These are phyloP conservation scores for Peribolospora baueri DNA, from an alignment of 768 basidiomycete species.

Conservation along the genomic window DNA sequence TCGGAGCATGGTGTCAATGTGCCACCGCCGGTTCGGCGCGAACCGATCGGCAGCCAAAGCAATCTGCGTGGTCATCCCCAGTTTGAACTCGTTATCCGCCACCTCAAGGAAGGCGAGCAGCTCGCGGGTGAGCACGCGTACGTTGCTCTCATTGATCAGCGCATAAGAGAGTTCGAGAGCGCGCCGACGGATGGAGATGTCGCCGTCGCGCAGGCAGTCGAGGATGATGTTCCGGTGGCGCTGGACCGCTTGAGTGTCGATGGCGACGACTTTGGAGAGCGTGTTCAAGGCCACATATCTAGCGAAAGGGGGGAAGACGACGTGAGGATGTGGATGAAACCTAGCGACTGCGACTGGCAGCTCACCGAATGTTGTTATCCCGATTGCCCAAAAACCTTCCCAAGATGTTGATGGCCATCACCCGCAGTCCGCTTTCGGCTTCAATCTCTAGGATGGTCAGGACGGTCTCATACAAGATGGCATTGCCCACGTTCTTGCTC, in stretches of 20 bases:
- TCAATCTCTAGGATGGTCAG: conserved; percentile 90
- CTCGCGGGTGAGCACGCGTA: conserved; percentile 74
- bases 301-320: background rate
- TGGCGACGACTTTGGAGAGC: conserved; percentile 87
- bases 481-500: conserved; percentile 92
- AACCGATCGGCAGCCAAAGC: conserved; percentile 84
- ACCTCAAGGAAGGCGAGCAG: conserved; percentile 89
- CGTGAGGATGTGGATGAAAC: background rate
- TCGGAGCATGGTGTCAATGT: conserved; percentile 87
- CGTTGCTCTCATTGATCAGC: conserved; percentile 81
- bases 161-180: conserved; percentile 94
- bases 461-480: conserved; percentile 92
- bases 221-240: conserved; percentile 93
- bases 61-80: conserved; percentile 92
- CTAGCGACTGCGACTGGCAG: conserved; percentile 1
- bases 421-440: conserved; percentile 77
- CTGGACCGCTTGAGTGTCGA: conserved; percentile 95
- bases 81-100: conserved; percentile 96
- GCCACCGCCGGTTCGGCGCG: conserved; percentile 95
- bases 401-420: conserved; percentile 98
- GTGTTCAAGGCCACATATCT: conserved; percentile 97
- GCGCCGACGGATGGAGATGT: conserved; percentile 89
- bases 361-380: conserved; percentile 92
- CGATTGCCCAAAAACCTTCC: conserved; percentile 94
- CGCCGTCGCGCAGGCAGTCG: conserved; percentile 97